phyloP scores from a whole-genome alignment of 2,329 filamentous ascomycete species.

The Trematosphaeria pertusa region DNA sequence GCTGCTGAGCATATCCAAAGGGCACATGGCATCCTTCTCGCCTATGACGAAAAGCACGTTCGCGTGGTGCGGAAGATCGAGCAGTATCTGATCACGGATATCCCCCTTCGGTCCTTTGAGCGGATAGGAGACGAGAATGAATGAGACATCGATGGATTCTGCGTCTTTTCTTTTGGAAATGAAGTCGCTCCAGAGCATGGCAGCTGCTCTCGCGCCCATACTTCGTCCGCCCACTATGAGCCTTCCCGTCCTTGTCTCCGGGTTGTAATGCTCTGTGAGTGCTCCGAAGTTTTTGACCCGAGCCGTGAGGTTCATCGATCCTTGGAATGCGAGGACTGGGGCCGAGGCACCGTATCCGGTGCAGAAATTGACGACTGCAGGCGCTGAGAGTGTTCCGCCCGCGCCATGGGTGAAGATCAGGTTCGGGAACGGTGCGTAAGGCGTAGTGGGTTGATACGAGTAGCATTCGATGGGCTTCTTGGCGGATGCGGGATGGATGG shows the following conservation, averaged over 20 bases:
- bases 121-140: conserved; percentile 53
- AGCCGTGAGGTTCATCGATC: conserved; percentile 49
- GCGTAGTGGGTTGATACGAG: conserved; percentile 12
- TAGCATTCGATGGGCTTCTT: conserved; percentile 33
- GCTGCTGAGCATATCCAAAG: conserved; percentile 23
- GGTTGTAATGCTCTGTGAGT: conserved; percentile 34
- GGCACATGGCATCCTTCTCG: conserved; percentile 33
- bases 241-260: neutral
- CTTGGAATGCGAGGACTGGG: conserved; percentile 48
- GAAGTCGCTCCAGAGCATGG: conserved; percentile 43
- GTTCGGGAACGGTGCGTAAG: neutral
- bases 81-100: conserved; percentile 47
- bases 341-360: conserved; percentile 38
- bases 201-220: conserved; percentile 54
- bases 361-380: conserved; percentile 50
- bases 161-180: neutral
- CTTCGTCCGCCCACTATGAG: conserved; percentile 49
- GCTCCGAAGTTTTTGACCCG: conserved; percentile 48
- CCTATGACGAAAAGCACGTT: conserved; percentile 52
- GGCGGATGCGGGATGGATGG: conserved; percentile 19
- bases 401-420: conserved; percentile 56
- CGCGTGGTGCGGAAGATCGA: conserved; percentile 35
- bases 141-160: conserved; percentile 11
- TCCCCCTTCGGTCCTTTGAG: conserved; percentile 46
- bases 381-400: conserved; percentile 49